Base-by-base conservation (phyloP, 805 yeast species). In the Nakazawaea pomicola region DNA sequence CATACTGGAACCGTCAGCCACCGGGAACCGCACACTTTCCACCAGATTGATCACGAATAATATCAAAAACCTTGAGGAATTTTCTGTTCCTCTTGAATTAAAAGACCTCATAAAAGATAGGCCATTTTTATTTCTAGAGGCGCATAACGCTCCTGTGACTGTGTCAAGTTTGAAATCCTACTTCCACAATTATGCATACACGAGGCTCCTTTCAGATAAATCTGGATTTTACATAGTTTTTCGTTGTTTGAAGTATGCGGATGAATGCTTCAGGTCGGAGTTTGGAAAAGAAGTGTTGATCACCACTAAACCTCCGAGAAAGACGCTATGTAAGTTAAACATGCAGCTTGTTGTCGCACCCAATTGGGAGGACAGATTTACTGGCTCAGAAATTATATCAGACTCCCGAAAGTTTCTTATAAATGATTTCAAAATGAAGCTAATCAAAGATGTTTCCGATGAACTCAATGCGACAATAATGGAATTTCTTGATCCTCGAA, bases 191-290 rank as follows among this genome's bases (percentile, higher is more conserved):
- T 82, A 82, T 53, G 75, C 73, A 41, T 83, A 88, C 80, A 73
- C 78, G 0, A 66, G 84, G 41, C 76, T 87, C 2, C 55, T 83
- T 36, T 68, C 77, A 4, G 90, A 83, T 48, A 58, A 57, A 33
- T 57, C 70, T 1, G 96, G 96, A 0, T 81, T 82, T 49, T 87
- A 73, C 50, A 66, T 87, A 29, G 79, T 85, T 1, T 88, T 88
- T 59, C 78, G 78, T 49, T 67, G 72, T 14, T 58, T 70, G 11
- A 60, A 60, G 27, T 85, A 80, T 46, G 82, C 86, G 23, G 72
- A 73, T 46, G 58, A 67, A 24, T 83, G 87, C 49, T 82, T 72
- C 51, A 65, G 68, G 21, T 62, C 67, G 28, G 83, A 78, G 57
- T 85, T 83, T 58, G 85, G 86, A 0, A 40, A 34, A 17, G 43